Conservation (phyloP, 805 yeast species). For the Yarrowia sp. region DNA sequence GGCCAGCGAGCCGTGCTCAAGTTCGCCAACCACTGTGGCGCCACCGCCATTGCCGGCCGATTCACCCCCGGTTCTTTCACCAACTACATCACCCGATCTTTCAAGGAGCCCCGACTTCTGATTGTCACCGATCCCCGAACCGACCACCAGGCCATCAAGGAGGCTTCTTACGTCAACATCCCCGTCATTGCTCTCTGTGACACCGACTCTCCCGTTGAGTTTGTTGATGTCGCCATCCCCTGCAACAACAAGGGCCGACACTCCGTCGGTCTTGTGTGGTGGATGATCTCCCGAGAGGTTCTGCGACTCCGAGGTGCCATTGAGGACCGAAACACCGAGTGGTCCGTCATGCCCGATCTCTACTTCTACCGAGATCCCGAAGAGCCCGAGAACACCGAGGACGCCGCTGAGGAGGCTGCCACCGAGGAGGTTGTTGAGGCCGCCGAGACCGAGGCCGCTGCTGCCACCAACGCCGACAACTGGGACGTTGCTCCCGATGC, state of each 20-base stretch:
- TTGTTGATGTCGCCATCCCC: conserved; percentile 99
- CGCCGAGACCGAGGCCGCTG: conserved; percentile 74
- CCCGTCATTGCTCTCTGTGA: conserved; percentile 99
- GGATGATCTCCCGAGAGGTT: conserved; percentile 98
- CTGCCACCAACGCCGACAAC: conserved; percentile 47
- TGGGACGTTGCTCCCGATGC: conserved; percentile 41
- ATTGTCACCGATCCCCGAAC: conserved; percentile 99
- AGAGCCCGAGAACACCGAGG: conserved; percentile 82
- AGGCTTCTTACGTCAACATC: conserved; percentile 99
- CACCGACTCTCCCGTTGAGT: conserved; percentile 98
- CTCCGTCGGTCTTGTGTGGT: conserved; percentile 99
- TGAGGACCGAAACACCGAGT: conserved; percentile 92
- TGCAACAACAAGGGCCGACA: conserved; percentile 99
- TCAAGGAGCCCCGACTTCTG: conserved; percentile 99
- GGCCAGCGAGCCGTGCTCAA: conserved; percentile 99
- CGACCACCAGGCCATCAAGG: conserved; percentile 99
- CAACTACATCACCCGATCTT: conserved; percentile 99
- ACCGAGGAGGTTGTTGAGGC: conserved; percentile 63
- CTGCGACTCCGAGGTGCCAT: conserved; percentile 97
- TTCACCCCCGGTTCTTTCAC: conserved; percentile 99
- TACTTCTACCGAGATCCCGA: conserved; percentile 99
- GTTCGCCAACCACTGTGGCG: conserved; percentile 99
- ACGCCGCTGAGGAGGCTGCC: conserved; percentile 62
- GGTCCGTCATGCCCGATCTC: conserved; percentile 99
- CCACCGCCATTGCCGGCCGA: conserved; percentile 99